Percentiles rank a stretch among this genome's conserved stretches.
Evolutionary conservation across 2,329 filamentous ascomycete genomes (phyloP).

Genomic region (Lecanosticta acicola): DNA sequence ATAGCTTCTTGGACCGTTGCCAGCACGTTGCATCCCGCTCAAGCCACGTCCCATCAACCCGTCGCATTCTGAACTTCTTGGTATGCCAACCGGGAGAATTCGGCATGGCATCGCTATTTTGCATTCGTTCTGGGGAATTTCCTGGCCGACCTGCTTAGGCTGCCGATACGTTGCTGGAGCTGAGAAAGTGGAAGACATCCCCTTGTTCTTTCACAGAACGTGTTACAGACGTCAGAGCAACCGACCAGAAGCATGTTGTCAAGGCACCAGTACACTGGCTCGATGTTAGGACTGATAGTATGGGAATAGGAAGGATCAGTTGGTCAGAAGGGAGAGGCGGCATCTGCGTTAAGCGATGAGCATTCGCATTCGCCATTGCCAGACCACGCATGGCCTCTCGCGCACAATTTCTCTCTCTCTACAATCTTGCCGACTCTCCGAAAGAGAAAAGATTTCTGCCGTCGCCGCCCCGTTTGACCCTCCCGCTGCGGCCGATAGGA

Average conservation of each 20-base stretch:
- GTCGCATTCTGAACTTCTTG: slow-evolving; percentile 6
- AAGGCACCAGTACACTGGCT: too few relatives aligned
- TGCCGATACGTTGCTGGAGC: slow-evolving; percentile 5
- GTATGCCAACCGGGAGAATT: slow-evolving; percentile 3
- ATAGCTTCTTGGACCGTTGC: slow-evolving; percentile 4
- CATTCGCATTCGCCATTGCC: background rate
- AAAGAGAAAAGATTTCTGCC: slow-evolving; percentile 39
- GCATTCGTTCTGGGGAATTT: slow-evolving; percentile 11
- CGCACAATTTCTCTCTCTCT: background rate
- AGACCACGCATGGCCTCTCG: background rate
- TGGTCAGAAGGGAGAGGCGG: too few relatives aligned
- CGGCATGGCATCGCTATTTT: slow-evolving; percentile 2
- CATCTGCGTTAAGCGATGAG: too few relatives aligned
- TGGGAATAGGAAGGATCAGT: too few relatives aligned
- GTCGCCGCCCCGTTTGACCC: slow-evolving; percentile 35
- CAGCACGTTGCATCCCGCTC: slow-evolving; percentile 3
- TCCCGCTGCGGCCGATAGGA: slow-evolving; percentile 46
- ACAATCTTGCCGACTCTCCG: slow-evolving; percentile 15
- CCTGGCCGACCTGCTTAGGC: slow-evolving; percentile 11
- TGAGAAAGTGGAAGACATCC: background rate
- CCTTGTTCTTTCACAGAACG: too few relatives aligned
- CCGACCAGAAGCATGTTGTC: too few relatives aligned
- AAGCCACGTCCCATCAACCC: slow-evolving; percentile 4
- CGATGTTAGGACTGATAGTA: too few relatives aligned
- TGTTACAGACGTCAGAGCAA: too few relatives aligned